Base-by-base conservation (phyloP, 306 rosid genomes). In the Cicer judaicum region DNA sequence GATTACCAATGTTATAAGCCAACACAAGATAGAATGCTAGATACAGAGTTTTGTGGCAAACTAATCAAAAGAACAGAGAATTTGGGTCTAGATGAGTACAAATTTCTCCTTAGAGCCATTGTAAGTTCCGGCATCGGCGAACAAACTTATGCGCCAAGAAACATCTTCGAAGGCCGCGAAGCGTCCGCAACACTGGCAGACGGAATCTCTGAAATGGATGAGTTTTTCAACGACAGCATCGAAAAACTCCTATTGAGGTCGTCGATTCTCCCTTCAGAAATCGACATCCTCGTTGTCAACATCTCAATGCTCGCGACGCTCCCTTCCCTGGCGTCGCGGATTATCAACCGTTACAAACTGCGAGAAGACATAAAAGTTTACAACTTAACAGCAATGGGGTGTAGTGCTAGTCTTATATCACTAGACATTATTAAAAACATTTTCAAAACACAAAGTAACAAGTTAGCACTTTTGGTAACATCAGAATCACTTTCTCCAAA, bases 81-180 rank as follows among this genome's bases (percentile, higher is more conserved):
- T 19, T 60, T 90, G 2, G 96, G 98, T 5, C 86, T 89, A 18
- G 50, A 67, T 1, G 96, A 92, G 70, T 83, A 82, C 92, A 77
- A 82, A n/a, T 92, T 92, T 74, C 90, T 92, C 46, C 92, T 93
- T 53, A 91, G 91, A 69, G 92, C 98, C 80, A 88, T 93, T 7
- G 97, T 91, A 0, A 91, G 88, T 79, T 87, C 96, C 10, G 98
- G 98, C 79, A 87, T 93, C 6, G 98, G 98, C 0, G 98, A 93
- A 64, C 88, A 89, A 70, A 93, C 98, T 24, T 89, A 91, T 36
- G 98, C 86, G 0, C 97, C 98, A 9, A 62, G 87, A 19, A 86
- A 88, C 76, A n/a, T 93, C 70, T 83, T 91, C 63, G 78, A 70
- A 8, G 94, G 86, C 41, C 82, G 91, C 1, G 98, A 93, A 40